Conservation (phyloP, 2,329 filamentous ascomycete species). For the Fusarium beomiforme region DNA sequence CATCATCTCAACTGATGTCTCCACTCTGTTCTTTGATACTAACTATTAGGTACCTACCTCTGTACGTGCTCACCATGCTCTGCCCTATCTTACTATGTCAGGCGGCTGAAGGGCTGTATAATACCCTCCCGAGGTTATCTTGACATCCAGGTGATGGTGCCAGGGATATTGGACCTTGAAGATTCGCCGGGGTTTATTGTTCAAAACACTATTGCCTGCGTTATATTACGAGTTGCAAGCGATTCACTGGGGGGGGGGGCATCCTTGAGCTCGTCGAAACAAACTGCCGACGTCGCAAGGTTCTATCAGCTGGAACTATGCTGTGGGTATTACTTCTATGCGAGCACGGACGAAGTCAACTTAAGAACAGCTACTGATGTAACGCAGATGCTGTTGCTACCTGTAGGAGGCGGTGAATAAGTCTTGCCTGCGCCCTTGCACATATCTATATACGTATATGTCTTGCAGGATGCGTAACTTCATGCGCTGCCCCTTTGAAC, state of each 20-base stretch:
- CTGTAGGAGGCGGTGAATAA: neutral
- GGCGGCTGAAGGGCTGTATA: neutral
- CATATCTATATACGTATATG: neutral
- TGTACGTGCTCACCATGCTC: neutral
- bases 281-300: constrained; percentile 19
- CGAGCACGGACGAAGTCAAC: neutral
- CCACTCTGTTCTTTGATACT: neutral
- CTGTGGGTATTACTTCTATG: constrained; percentile 1
- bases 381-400: neutral
- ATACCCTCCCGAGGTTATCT: neutral
- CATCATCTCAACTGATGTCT: constrained; percentile 5
- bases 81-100: neutral
- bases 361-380: neutral
- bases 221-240: neutral
- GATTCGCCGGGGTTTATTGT: neutral
- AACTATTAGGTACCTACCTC: no score
- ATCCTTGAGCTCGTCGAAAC: constrained; percentile 15
- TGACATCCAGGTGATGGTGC: neutral
- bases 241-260: neutral
- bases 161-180: neutral
- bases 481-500: neutral
- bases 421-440: neutral
- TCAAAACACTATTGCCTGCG: neutral
- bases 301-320: neutral
- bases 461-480: constrained; percentile 5